These are phyloP conservation scores for Orbilia oligospora DNA, from an alignment of 2,329 filamentous ascomycete genomes.

Conservation along the genomic window DNA sequence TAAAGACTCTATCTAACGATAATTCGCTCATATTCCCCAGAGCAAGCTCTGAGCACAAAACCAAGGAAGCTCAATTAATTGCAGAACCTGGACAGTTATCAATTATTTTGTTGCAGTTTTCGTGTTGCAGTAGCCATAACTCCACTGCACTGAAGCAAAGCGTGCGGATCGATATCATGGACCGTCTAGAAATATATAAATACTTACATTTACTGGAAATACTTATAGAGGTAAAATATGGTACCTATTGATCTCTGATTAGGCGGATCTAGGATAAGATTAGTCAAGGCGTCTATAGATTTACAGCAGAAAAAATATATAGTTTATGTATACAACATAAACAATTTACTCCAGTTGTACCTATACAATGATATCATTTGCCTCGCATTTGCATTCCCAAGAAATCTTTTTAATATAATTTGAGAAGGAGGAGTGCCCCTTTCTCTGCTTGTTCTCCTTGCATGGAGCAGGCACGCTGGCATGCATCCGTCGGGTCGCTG, in stretches of 20 bases:
- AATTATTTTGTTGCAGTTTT: conserved; percentile 15
- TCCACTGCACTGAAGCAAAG: too few relatives aligned
- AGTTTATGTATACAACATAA: background rate
- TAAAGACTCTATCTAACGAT: background rate
- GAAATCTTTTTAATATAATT: background rate
- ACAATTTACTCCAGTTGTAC: background rate
- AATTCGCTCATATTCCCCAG: background rate
- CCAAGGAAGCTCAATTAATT: too few relatives aligned
- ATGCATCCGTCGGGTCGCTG: conserved; percentile 46
- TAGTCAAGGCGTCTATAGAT: too few relatives aligned
- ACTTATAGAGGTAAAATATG: too few relatives aligned
- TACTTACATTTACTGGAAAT: too few relatives aligned
- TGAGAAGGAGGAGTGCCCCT: conserved; percentile 9
- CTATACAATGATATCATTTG: conserved; percentile 14
- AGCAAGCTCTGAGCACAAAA: too few relatives aligned
- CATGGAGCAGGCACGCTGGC: conserved; percentile 32
- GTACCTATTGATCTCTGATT: too few relatives aligned
- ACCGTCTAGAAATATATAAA: too few relatives aligned
- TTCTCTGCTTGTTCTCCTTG: conserved; percentile 24
- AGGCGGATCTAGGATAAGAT: too few relatives aligned
- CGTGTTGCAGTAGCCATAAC: background rate
- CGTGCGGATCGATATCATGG: background rate
- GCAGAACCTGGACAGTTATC: too few relatives aligned
- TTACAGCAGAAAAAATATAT: too few relatives aligned
- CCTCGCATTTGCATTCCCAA: conserved; percentile 18